Evolutionary conservation across 257 asterid genomes (phyloP).

Genomic region (Verbascum thapsus): DNA sequence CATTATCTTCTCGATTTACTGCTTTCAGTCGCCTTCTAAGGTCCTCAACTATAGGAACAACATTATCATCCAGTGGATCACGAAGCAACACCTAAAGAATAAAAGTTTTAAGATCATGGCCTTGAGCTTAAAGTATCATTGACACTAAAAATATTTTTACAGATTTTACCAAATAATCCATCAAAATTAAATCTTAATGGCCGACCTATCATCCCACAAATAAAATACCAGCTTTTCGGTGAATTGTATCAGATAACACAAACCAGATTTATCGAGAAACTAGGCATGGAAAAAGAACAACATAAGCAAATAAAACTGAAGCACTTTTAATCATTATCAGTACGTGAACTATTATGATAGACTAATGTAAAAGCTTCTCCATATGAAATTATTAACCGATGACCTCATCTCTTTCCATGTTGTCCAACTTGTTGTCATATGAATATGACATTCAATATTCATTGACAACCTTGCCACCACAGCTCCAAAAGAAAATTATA

Average conservation of each 20-base stretch:
- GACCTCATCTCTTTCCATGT: neutral
- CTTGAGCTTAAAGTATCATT: neutral
- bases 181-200: neutral
- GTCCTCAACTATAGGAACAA: slow-evolving; percentile 80
- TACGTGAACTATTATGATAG: neutral
- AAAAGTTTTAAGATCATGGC: slow-evolving; percentile 11
- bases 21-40: slow-evolving; percentile 73
- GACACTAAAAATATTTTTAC: neutral
- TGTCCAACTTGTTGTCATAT: neutral
- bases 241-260: neutral
- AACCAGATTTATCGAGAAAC: neutral
- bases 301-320: neutral
- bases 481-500: no score
- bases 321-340: slow-evolving; percentile 6
- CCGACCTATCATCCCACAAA: slow-evolving; percentile 4
- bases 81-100: slow-evolving; percentile 71
- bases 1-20: slow-evolving; percentile 53
- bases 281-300: neutral
- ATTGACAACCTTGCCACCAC: neutral
- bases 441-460: neutral
- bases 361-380: neutral
- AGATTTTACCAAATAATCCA: neutral
- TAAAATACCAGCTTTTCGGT: slow-evolving; percentile 1
- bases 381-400: neutral
- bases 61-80: slow-evolving; percentile 73